Base-by-base conservation (phyloP, 2,329 filamentous ascomycete genomes). In the Colletotrichum chlorophyti region DNA sequence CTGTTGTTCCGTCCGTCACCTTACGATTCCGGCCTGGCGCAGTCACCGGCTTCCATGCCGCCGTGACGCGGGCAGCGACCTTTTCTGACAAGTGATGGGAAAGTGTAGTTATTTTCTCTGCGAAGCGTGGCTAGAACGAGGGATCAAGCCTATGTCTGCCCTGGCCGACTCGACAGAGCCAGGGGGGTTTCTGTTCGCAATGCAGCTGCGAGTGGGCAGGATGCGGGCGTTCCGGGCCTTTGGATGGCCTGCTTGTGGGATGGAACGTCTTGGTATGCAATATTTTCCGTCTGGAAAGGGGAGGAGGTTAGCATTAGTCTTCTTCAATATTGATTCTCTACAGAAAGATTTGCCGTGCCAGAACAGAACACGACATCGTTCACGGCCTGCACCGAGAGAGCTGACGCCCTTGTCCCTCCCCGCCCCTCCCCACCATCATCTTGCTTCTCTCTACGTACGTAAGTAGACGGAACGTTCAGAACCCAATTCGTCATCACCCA, bases 51-150 rank as follows among this genome's bases (percentile, higher is more conserved):
- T 21, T 23, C 31, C 19, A 34, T 34, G 11, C 24, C 37, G 31
- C 37, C 26, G 37, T 15, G 45, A n/a, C n/a, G n/a, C n/a, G n/a
- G n/a, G n/a, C n/a, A 46, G 41, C 24, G 9, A 24, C 3, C 43
- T 21, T 40, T 54, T 54, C 48, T 57, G 38, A 60, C 19, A 60
- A 55, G 26, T 50, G 57, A 57, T 45, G 57, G 31, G 37, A 32
- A 15, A 31, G 38, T 40, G 12, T n/a, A 43, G 11, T n/a, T 43
- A 38, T 26, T 43, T 55, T 49, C 43, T 26, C 43, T 41, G 5
- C 24, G 19, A 23, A 26, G 21, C 35, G 45, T n/a, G 45, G 29
- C 37, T 42, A n/a, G 38, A 45, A 29, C 15, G 23, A 21, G n/a
- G 38, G 24, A 21, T 14, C 19, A 10, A 32, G 31, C 26, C 48